phyloP scores from a whole-genome alignment of 805 yeast species.

The Ogataea philodendri region DNA sequence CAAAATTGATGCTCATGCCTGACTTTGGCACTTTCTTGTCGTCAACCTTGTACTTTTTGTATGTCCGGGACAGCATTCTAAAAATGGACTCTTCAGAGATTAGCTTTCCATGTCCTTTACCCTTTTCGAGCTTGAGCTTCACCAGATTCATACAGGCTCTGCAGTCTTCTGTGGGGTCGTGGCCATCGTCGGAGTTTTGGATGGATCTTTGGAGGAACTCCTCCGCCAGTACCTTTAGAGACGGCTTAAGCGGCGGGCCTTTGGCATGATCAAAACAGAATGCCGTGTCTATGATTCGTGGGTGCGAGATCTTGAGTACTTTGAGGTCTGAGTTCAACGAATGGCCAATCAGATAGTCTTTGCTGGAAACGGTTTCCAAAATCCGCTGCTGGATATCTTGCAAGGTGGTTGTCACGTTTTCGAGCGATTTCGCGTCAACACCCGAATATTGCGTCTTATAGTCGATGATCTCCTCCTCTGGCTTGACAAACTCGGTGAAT shows the following conservation, averaged over 20 bases:
- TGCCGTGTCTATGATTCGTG: slow-evolving; percentile 77
- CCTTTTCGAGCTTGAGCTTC: slow-evolving; percentile 65
- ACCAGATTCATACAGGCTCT: slow-evolving; percentile 74
- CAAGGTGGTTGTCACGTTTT: slow-evolving; percentile 60
- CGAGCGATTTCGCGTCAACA: slow-evolving; percentile 67
- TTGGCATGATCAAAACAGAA: slow-evolving; percentile 72
- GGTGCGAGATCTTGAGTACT: slow-evolving; percentile 70
- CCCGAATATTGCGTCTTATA: slow-evolving; percentile 87
- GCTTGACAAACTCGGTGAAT: slow-evolving; percentile 75
- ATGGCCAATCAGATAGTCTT: slow-evolving; percentile 82
- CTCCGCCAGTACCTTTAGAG: slow-evolving; percentile 67
- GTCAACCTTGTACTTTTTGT: slow-evolving; percentile 23
- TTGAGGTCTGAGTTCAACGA: slow-evolving; percentile 81
- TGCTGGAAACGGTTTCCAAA: slow-evolving; percentile 43
- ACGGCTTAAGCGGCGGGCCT: slow-evolving; percentile 80
- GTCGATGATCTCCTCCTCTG: slow-evolving; percentile 69
- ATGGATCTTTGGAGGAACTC: slow-evolving; percentile 55
- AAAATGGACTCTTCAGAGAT: slow-evolving; percentile 43
- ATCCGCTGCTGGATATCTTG: slow-evolving; percentile 65
- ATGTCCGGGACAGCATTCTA: slow-evolving; percentile 33
- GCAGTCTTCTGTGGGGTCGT: slow-evolving; percentile 86
- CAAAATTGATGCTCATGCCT: slow-evolving; percentile 8
- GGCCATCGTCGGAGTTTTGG: slow-evolving; percentile 69
- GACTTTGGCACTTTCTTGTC: slow-evolving; percentile 29
- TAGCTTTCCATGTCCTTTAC: slow-evolving; percentile 60